Percentiles rank a stretch among this genome's conserved stretches.
phyloP scores from a whole-genome alignment of 2,329 filamentous ascomycete species.

The Colletotrichum sp. region DNA sequence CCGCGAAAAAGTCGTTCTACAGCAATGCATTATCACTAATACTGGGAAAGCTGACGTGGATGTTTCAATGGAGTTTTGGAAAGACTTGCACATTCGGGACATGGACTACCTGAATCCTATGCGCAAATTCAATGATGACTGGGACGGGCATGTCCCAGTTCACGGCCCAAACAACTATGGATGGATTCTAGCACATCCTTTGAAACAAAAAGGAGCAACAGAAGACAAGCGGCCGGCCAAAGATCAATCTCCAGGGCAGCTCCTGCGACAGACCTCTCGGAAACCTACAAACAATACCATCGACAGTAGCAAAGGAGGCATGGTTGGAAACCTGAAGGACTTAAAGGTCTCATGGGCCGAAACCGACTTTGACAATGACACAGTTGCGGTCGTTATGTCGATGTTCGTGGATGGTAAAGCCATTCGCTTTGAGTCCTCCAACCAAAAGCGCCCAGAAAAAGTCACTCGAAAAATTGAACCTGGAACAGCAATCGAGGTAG shows the following conservation, averaged over 20 bases:
- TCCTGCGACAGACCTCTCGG: not conserved
- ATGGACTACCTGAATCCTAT: not conserved
- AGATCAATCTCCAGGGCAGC: not conserved
- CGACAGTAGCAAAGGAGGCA: not conserved
- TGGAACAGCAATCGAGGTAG: not conserved
- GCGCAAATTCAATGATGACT: not conserved
- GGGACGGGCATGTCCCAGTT: not conserved
- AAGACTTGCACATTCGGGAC: not conserved
- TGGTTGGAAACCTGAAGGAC: no score
- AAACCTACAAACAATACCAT: fast-evolving
- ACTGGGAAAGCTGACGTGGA: not conserved
- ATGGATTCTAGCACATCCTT: not conserved
- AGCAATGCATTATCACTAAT: not conserved
- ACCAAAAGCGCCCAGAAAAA: not conserved
- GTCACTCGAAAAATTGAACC: no score
- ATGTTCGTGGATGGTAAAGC: not conserved
- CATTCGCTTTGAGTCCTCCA: no score
- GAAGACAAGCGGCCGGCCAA: not conserved
- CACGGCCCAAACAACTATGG: not conserved
- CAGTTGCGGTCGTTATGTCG: not conserved
- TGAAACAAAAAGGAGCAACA: not conserved
- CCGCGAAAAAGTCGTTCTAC: fast-evolving
- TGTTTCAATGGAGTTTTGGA: not conserved
- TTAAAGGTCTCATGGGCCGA: not conserved
- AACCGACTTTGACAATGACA: not conserved